Evolutionary conservation across 2,329 filamentous ascomycete genomes (phyloP).

Genomic region (Aureobasidium pullulans): DNA sequence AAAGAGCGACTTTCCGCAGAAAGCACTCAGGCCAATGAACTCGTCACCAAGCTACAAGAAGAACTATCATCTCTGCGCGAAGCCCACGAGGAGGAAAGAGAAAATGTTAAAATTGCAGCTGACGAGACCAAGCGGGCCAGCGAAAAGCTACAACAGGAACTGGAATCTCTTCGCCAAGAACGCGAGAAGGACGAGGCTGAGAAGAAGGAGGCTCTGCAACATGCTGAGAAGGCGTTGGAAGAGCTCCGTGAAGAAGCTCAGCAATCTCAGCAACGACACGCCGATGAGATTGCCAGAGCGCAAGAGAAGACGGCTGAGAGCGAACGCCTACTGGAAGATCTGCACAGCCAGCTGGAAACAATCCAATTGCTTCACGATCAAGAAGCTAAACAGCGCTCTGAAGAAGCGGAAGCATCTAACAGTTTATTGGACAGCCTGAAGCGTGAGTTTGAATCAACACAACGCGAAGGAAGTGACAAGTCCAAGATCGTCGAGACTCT

Average conservation of each 20-base stretch:
- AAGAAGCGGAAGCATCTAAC: constrained; percentile 2
- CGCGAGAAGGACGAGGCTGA: neutral
- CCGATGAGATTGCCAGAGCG: neutral
- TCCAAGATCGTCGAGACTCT: constrained; percentile 17
- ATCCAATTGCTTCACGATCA: neutral
- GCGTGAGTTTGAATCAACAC: constrained; percentile 14
- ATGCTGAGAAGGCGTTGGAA: neutral
- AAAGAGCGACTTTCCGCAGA: constrained; percentile 10
- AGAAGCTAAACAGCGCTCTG: constrained; percentile 3
- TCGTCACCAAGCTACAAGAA: constrained; percentile 13
- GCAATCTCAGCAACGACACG: neutral
- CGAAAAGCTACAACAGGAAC: constrained; percentile 10
- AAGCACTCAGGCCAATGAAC: constrained; percentile 2
- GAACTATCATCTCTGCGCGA: constrained; percentile 7
- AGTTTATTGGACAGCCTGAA: constrained; percentile 13
- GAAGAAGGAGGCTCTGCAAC: neutral
- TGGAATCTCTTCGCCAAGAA: constrained; percentile 2
- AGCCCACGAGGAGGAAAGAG: neutral
- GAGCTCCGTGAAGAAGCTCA: neutral
- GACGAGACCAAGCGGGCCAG: constrained; percentile 14
- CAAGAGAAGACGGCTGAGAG: constrained; percentile 1
- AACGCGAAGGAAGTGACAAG: constrained; percentile 20
- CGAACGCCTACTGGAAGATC: neutral
- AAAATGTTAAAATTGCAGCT: neutral
- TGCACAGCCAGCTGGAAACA: constrained; percentile 2